These are phyloP conservation scores for Talaromyces sp. DNA, from an alignment of 2,329 filamentous ascomycete genomes.

Conservation along the genomic window DNA sequence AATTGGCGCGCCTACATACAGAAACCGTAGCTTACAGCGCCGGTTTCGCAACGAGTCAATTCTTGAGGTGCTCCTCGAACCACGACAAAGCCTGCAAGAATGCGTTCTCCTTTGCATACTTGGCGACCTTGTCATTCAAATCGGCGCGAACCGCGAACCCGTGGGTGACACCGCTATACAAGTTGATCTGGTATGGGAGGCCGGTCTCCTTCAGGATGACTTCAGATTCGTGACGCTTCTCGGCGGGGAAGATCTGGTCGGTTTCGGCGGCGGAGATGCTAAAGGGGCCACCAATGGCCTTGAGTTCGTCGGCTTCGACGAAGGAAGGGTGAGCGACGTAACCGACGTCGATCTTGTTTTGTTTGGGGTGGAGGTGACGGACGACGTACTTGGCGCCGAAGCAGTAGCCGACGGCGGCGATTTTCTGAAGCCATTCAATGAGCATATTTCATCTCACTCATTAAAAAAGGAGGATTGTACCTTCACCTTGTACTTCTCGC, in stretches of 20 bases:
- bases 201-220: conserved; percentile 52
- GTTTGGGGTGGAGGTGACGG: conserved; percentile 57
- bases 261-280: conserved; percentile 61
- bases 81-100: conserved; percentile 71
- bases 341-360: conserved; percentile 61
- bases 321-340: conserved; percentile 72
- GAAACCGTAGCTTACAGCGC: background rate
- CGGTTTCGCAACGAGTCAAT: background rate
- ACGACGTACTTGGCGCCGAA: conserved; percentile 58
- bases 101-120: conserved; percentile 71
- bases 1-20: background rate
- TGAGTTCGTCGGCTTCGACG: conserved; percentile 61
- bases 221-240: conserved; percentile 59
- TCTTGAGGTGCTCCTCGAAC: conserved; percentile 42
- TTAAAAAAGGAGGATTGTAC: conserved; percentile 3
- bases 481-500: conserved; percentile 25
- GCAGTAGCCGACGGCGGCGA: conserved; percentile 30
- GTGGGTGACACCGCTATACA: conserved; percentile 66
- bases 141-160: conserved; percentile 70
- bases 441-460: background rate
- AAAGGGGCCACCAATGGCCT: conserved; percentile 60
- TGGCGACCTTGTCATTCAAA: conserved; percentile 50
- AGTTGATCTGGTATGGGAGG: conserved; percentile 67
- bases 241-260: conserved; percentile 54
- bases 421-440: conserved; percentile 18